A percentile compares a stretch with the other conserved stretches of the same genome.
phyloP scores from a whole-genome alignment of 495 filamentous ascomycete species.

The Tirmania nivea region DNA sequence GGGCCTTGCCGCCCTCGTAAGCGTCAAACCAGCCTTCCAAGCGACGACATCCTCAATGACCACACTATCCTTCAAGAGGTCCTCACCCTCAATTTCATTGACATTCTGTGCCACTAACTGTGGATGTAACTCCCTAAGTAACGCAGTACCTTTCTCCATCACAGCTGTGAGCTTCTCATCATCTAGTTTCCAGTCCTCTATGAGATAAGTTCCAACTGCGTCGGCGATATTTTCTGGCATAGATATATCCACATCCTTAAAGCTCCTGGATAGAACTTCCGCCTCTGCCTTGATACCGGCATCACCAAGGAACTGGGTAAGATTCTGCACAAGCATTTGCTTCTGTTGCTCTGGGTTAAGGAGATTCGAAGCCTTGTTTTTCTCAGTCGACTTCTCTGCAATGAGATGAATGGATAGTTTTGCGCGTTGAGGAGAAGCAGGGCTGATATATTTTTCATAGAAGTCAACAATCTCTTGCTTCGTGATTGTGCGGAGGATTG shows the following conservation, averaged over 20 bases:
- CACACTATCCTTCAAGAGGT: conserved; percentile 6
- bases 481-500: conserved; percentile 45
- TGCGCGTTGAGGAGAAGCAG: conserved; percentile 46
- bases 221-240: conserved; percentile 21
- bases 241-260: conserved; percentile 29
- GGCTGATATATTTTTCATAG: conserved; percentile 54
- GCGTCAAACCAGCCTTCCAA: conserved; percentile 15
- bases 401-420: conserved; percentile 68
- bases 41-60: conserved; percentile 12
- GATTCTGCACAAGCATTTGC: conserved; percentile 27
- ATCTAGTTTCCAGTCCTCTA: conserved; percentile 25
- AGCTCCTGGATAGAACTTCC: conserved; percentile 22
- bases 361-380: background rate
- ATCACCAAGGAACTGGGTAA: conserved; percentile 31
- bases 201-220: conserved; percentile 30
- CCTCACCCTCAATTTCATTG: conserved; percentile 1
- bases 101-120: background rate
- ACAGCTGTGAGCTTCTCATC: conserved; percentile 25
- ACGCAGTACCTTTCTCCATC: conserved; percentile 24
- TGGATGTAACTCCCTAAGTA: background rate
- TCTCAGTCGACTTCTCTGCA: conserved; percentile 37
- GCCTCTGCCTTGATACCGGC: conserved; percentile 27
- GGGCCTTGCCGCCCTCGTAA: conserved; percentile 14
- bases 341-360: conserved; percentile 31
- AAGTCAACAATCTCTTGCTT: conserved; percentile 64